Percentiles rank a stretch among this genome's conserved stretches.
Evolutionary conservation across 1,284 basidiomycete species (phyloP).

Genomic region (Pholiota adiposa): DNA sequence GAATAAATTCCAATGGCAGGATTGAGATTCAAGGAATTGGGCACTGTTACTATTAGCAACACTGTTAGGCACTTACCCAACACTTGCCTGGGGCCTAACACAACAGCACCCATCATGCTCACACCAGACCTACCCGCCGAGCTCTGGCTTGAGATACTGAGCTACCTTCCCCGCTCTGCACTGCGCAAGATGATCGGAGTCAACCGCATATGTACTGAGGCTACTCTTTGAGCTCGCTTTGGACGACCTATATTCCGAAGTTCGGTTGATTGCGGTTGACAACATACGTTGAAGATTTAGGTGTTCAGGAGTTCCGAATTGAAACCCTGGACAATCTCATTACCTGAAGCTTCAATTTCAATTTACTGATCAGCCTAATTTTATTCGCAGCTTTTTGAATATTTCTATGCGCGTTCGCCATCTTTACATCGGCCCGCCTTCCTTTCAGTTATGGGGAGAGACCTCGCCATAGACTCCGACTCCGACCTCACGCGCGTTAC

Average conservation of each 20-base stretch:
- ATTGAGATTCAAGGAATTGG: too few relatives aligned
- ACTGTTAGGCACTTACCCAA: too few relatives aligned
- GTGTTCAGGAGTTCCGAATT: too few relatives aligned
- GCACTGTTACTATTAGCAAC: too few relatives aligned
- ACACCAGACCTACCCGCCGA: conserved; percentile 23
- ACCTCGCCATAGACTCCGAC: neutral
- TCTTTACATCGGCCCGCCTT: conserved; percentile 31
- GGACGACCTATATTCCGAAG: conserved; percentile 28
- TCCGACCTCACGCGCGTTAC: conserved; percentile 12
- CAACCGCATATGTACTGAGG: too few relatives aligned
- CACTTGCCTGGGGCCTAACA: too few relatives aligned
- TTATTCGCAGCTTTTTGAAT: conserved; percentile 15
- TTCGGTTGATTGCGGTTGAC: conserved; percentile 28
- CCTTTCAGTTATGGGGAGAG: conserved; percentile 24
- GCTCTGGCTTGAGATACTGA: conserved; percentile 25
- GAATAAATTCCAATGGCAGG: too few relatives aligned
- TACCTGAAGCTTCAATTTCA: too few relatives aligned
- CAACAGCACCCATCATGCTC: too few relatives aligned
- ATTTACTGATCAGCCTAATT: neutral
- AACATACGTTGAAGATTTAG: conserved; percentile 16
- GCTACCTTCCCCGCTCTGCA: conserved; percentile 20
- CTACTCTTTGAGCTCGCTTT: conserved; percentile 30
- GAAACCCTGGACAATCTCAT: too few relatives aligned
- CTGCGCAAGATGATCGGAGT: conserved; percentile 26
- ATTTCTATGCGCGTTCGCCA: conserved; percentile 27